phyloP scores from a whole-genome alignment of 495 filamentous ascomycete species.

The Trichocladium uniseriatum region DNA sequence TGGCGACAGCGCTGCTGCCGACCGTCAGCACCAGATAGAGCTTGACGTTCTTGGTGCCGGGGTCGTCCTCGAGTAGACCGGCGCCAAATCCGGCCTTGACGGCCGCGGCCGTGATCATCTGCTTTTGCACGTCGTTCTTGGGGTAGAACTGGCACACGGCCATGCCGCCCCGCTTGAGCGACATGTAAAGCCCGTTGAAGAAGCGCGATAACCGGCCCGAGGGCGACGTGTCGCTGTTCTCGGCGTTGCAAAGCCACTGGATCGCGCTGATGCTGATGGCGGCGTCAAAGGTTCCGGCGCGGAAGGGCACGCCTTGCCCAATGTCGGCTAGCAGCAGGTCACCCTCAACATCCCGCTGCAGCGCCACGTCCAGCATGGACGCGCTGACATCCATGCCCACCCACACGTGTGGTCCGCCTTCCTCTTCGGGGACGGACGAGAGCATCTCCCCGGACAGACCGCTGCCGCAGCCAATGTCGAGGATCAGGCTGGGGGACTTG shows the following conservation, averaged over 20 bases:
- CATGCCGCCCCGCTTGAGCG: constrained; percentile 71
- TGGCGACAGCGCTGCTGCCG: constrained; percentile 62
- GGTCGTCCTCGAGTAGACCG: constrained; percentile 89
- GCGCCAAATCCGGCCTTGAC: constrained; percentile 93
- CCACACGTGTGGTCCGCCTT: constrained; percentile 85
- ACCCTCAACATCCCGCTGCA: constrained; percentile 85
- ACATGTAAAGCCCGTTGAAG: constrained; percentile 85
- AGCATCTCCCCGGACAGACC: constrained; percentile 93
- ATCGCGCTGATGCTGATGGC: constrained; percentile 90
- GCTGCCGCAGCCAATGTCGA: constrained; percentile 92
- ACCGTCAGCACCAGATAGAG: constrained; percentile 90
- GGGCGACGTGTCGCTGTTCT: constrained; percentile 70
- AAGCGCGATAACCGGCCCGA: constrained; percentile 70
- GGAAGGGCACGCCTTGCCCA: constrained; percentile 90
- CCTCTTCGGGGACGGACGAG: constrained; percentile 50
- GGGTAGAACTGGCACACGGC: constrained; percentile 98
- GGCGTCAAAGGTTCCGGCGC: constrained; percentile 86
- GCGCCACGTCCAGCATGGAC: constrained; percentile 83
- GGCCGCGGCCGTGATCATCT: constrained; percentile 82
- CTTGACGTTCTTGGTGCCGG: constrained; percentile 89
- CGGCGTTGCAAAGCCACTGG: constrained; percentile 97
- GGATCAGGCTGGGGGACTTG: constrained; percentile 69
- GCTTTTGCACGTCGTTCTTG: constrained; percentile 82
- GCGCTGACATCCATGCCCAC: constrained; percentile 91
- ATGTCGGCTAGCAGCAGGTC: constrained; percentile 89